Evolutionary conservation across 768 basidiomycete genomes (phyloP).

Genomic region (Lactarius tabidus): DNA sequence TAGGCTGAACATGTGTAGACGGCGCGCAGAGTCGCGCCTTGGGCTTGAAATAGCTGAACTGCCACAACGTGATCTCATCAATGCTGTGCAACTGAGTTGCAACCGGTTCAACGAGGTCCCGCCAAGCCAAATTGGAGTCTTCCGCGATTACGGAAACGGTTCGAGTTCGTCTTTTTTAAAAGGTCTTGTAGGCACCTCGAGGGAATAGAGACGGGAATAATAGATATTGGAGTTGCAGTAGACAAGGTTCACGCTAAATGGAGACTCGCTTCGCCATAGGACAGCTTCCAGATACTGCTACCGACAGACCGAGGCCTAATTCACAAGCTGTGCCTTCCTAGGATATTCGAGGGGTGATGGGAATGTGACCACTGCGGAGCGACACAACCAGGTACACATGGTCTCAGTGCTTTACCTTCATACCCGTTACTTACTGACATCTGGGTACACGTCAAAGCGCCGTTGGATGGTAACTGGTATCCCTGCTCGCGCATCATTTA

Average conservation of each 20-base stretch:
- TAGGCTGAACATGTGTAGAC: not conserved
- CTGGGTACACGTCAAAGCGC: conserved; percentile 87
- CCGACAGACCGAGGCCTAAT: not conserved
- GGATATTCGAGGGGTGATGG: not conserved
- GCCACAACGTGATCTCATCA: not conserved
- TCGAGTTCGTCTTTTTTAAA: not conserved
- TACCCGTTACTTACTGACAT: conserved; percentile 48
- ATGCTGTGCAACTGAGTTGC: not conserved
- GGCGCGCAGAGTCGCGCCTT: not conserved
- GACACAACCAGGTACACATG: conserved; percentile 1
- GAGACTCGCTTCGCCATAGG: not conserved
- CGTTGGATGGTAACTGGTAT: conserved; percentile 92
- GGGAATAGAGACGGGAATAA: not conserved
- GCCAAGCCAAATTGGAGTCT: not conserved
- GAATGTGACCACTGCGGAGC: not conserved
- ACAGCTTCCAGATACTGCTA: not conserved
- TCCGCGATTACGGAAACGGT: not conserved
- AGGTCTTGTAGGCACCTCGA: not conserved
- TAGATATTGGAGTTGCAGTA: not conserved
- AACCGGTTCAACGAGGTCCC: not conserved
- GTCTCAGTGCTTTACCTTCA: conserved; percentile 13
- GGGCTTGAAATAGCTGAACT: not conserved
- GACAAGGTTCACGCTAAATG: not conserved
- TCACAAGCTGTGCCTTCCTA: not conserved
- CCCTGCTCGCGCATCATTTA: conserved; percentile 66